Evolutionary conservation across 2,329 filamentous ascomycete genomes (phyloP).

Genomic region (Neurospora crassa): DNA sequence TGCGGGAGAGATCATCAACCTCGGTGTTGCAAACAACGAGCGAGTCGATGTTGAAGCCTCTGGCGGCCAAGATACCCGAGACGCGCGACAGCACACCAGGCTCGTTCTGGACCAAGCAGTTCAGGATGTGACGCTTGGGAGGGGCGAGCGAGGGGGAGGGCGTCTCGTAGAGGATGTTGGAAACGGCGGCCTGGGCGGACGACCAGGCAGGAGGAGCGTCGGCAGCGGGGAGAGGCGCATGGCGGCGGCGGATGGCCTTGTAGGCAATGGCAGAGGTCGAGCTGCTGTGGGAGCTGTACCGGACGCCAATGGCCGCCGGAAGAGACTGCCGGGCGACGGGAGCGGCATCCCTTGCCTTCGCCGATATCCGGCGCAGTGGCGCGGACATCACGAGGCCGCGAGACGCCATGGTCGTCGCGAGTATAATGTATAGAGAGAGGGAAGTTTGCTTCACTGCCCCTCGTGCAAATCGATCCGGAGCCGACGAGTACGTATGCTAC

Average conservation of each 20-base stretch:
- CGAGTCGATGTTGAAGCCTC: constrained; percentile 98
- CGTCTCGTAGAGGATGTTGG: constrained; percentile 98
- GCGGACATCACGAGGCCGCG: constrained; percentile 32
- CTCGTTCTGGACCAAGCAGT: constrained; percentile 98
- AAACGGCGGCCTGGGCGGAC: constrained; percentile 78
- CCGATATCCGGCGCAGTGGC: constrained; percentile 24
- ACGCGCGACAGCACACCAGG: constrained; percentile 94
- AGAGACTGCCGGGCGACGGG: not conserved
- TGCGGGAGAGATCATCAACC: constrained; percentile 90
- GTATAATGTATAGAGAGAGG: not conserved
- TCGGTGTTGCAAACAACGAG: constrained; percentile 97
- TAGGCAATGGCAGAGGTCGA: constrained; percentile 93
- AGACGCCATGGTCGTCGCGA: constrained; percentile 31
- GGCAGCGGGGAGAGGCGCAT: constrained; percentile 72
- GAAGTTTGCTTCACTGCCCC: not conserved
- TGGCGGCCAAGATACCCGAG: constrained; percentile 88
- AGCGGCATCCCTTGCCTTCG: constrained; percentile 8
- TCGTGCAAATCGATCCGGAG: constrained; percentile 8
- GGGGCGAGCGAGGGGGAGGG: constrained; percentile 74
- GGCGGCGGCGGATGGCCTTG: constrained; percentile 89
- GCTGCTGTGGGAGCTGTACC: constrained; percentile 43
- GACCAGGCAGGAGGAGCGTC: constrained; percentile 72
- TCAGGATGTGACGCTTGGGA: constrained; percentile 90
- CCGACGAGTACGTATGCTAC: constrained; percentile 2
- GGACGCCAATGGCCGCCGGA: constrained; percentile 22